A percentile compares a stretch with the other conserved stretches of the same genome.
These are phyloP conservation scores for Eragrostis curvula DNA, from an alignment of 176 grass and related monocot genomes.

Conservation along the genomic window DNA sequence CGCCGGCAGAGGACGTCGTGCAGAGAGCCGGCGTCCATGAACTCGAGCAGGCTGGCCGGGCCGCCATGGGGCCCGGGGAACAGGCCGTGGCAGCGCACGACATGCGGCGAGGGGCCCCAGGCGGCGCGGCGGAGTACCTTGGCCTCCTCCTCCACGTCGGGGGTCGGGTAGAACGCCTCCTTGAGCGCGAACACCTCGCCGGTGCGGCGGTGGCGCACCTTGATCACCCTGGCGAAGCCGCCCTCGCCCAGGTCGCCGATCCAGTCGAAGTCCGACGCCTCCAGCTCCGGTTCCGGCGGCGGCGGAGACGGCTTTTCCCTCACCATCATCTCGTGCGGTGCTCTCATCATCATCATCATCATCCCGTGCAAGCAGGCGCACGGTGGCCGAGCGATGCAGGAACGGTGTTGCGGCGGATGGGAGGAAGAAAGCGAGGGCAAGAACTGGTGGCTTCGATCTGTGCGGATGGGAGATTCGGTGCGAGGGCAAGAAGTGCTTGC, in stretches of 20 bases:
- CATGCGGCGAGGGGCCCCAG: constrained; percentile 7
- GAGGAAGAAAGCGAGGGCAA: no score
- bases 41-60: constrained; percentile 33
- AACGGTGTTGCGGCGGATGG: no score
- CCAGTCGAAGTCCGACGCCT: constrained; percentile 27
- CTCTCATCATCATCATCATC: not conserved
- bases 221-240: constrained; percentile 38
- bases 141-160: constrained; percentile 6
- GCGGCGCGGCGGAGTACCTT: constrained; percentile 24
- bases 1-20: not conserved
- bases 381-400: no score
- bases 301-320: no score
- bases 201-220: constrained; percentile 45
- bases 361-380: no score
- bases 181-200: constrained; percentile 35
- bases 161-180: not conserved
- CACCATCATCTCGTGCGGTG: no score
- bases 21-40: constrained; percentile 53
- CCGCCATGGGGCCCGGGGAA: not conserved
- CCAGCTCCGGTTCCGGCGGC: not conserved
- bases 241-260: constrained; percentile 36
- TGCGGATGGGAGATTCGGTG: no score
- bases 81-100: constrained; percentile 47
- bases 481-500: no score
- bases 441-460: no score